Conservation (phyloP, 2,329 filamentous ascomycete species). For the Hirsutella minnesotensis region DNA sequence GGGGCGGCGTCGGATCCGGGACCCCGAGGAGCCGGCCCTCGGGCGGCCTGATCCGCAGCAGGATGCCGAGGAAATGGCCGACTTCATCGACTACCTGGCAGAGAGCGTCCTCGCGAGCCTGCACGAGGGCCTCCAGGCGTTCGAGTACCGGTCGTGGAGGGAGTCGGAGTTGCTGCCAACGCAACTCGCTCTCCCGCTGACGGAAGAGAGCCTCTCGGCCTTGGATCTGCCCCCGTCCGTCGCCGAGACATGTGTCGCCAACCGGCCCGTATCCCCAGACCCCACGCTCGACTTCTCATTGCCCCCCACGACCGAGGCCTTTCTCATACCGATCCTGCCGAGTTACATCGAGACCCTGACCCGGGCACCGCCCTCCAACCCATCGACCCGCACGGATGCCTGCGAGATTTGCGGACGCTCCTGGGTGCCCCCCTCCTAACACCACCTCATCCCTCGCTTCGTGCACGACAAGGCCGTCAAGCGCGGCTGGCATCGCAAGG, state of each 20-base stretch:
- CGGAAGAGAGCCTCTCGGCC: constrained; percentile 36
- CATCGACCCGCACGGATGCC: constrained; percentile 37
- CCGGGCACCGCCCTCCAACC: constrained; percentile 42
- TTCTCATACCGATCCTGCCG: constrained; percentile 39
- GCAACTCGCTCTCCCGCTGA: constrained; percentile 45
- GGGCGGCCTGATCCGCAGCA: constrained; percentile 4
- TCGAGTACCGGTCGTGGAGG: constrained; percentile 46
- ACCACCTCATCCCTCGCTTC: constrained; percentile 40
- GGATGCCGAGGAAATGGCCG: constrained; percentile 56
- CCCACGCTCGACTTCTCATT: constrained; percentile 17
- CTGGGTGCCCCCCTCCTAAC: constrained; percentile 69
- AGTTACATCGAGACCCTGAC: background rate
- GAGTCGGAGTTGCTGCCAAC: constrained; percentile 31
- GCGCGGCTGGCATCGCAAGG: constrained; percentile 66
- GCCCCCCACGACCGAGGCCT: constrained; percentile 31
- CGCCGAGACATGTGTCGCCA: constrained; percentile 55
- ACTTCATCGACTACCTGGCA: constrained; percentile 74
- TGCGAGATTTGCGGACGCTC: constrained; percentile 70
- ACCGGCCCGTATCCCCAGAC: constrained; percentile 41
- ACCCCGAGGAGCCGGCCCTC: background rate
- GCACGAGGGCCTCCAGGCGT: constrained; percentile 44
- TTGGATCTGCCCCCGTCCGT: constrained; percentile 39
- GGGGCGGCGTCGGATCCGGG: background rate
- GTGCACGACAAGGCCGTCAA: constrained; percentile 68
- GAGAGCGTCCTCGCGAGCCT: constrained; percentile 55